Evolutionary conservation across 2,329 filamentous ascomycete genomes (phyloP), one percentile per base, ranked within the genome.

Genomic region (Fusarium sp.): DNA sequence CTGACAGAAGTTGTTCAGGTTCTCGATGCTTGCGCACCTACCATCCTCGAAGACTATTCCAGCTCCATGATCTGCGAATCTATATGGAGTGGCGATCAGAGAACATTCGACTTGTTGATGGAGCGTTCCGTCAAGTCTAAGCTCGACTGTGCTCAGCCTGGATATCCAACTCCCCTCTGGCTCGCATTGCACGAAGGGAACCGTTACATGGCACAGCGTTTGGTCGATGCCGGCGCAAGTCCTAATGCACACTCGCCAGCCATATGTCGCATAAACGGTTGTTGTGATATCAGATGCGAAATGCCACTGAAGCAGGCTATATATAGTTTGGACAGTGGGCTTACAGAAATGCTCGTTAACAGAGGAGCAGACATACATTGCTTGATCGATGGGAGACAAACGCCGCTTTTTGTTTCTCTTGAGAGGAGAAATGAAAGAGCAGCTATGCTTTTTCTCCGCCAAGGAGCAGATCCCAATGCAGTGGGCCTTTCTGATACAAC

Each of bases 401-500:
- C 37, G 6, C 52, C 44, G 5, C 59, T 62, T 1, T 27, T 42
- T 1, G 0, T 57, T 15, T 38, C 52, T 11, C 14, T 56, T 1
- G 0, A 7, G 0, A 13, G 7, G 2, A 0, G 0, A 8, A 4
- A 20, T 6, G 14, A 56, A 10, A 11, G 18, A 2, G 38, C 33
- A 18, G 15, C 44, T 12, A 0, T 40, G 4, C 3, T 38, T 2
- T 4, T 69, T 2, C 35, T 68, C 3, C 15, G 15, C 0, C 23
- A 8, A 4, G 52, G 61, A 6, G 61, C 77, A 1, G 71, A 77
- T 30, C 67, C 80, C 13, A 78, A 59, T 11, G 10, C 1, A 10
- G 12, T 13, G 6, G 23, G 17, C 1, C 0, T 5, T 6, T 15
- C 1, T 0, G 17, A 7, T 18, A 1, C 1, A 9, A 1, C 0